These are phyloP conservation scores for Oryza glumipatula DNA, from an alignment of 176 grass and related monocot genomes.

Conservation along the genomic window DNA sequence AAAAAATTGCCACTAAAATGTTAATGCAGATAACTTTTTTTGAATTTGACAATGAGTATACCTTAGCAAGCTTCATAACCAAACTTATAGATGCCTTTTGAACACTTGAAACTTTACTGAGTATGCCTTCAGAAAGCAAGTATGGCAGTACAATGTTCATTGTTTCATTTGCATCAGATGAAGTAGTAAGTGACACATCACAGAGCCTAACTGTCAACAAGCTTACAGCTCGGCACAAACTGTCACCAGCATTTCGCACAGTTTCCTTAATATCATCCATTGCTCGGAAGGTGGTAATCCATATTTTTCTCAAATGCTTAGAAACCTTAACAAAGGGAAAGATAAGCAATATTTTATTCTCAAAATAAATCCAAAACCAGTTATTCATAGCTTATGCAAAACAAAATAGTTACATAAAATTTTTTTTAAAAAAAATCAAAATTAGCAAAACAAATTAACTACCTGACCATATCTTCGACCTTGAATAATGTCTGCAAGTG, in stretches of 20 bases:
- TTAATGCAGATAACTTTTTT: not conserved
- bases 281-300: constrained; percentile 79
- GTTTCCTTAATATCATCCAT: constrained; percentile 99
- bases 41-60: constrained; percentile 31
- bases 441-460: constrained; percentile 16
- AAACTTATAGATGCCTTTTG: constrained; percentile 90
- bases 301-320: constrained; percentile 91
- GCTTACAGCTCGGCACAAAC: constrained; percentile 84
- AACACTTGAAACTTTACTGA: constrained; percentile 94
- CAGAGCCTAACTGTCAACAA: constrained; percentile 85
- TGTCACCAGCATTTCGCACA: constrained; percentile 91
- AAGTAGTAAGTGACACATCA: constrained; percentile 77
- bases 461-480: constrained; percentile 92
- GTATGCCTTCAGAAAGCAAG: constrained; percentile 92
- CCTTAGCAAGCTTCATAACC: constrained; percentile 98
- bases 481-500: constrained; percentile 95
- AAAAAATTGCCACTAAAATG: constrained; percentile 18
- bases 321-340: constrained; percentile 60
- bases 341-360: not conserved
- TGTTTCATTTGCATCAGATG: constrained; percentile 85
- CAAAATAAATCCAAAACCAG: constrained; percentile 22
- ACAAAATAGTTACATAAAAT: constrained; percentile 25
- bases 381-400: constrained; percentile 27
- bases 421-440: constrained; percentile 19
- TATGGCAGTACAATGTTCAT: constrained; percentile 90